Evolutionary conservation across 176 grass and related monocot genomes (phyloP), one percentile per base, ranked within the genome.

Genomic region (Saccharum officinarum): DNA sequence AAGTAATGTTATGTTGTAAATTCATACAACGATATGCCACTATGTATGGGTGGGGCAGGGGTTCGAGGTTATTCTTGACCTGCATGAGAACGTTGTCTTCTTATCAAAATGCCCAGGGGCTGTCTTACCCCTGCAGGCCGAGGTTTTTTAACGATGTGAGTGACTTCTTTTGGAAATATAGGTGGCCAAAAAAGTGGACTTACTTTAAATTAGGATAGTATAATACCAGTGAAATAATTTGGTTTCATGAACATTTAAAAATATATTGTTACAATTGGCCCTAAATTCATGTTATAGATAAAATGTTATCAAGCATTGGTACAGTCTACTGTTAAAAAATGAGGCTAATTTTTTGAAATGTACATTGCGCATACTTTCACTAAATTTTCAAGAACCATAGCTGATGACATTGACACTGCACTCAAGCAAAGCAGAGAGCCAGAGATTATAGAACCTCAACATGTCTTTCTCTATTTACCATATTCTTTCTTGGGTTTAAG

Each of bases 171-270:
- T 67, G 12, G 1, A 25, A 69, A 82, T 60, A 82, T 60, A 70
- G 31, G 37, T 76, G 63, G 11, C 2, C 39, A 18, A 15, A 61
- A 59, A 16, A 61, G 23, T 54, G 15, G 22, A 39, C 15, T 73
- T 73, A 47, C 55, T 66, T 76, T 15, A 76, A 84, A 67, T 23
- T 67, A 28, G 28, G 34, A 85, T 77, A 77, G 40, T 68, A 77
- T 7, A 69, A 57, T 15, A 2, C 49, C 18, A 82, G 20, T 3
- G 42, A 75, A 37, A 40, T 76, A 17, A 14, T 75, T 38, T 4
- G 28, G 4, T 78, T 64, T 41, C 69, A 71, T 64, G 22, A 30
- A 41, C 36, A 64, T 33, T 69, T 82, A 47, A 87, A 42, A 57
- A 63, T 60, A 44, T 40, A 22, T 67, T 63, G 39, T 14, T 33